phyloP scores from a whole-genome alignment of 495 filamentous ascomycete species.

The Opeltia flavorubescens region DNA sequence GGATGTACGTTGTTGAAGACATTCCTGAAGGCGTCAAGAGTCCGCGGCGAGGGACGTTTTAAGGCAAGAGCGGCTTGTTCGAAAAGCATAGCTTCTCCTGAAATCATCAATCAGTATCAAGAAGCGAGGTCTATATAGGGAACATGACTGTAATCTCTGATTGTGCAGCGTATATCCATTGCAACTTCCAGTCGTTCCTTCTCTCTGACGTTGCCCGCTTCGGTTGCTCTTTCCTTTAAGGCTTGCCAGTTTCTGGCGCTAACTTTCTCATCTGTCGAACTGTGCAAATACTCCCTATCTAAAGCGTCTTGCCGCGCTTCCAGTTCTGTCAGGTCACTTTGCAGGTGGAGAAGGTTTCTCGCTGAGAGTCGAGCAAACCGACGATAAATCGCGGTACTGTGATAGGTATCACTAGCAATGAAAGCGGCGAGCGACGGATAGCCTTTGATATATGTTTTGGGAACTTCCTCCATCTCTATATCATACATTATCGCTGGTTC shows the following conservation, averaged over 20 bases:
- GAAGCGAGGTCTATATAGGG: neutral
- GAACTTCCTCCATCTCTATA: too few species aligned
- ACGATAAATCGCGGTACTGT: constrained; percentile 7
- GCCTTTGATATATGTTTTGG: too few species aligned
- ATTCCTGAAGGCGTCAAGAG: neutral
- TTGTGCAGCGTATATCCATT: neutral
- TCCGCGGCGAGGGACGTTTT: neutral
- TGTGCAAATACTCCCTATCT: neutral
- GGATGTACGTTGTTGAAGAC: too few species aligned
- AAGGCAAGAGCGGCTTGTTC: neutral
- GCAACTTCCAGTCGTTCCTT: neutral
- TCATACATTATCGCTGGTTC: too few species aligned
- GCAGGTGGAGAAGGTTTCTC: constrained; percentile 8
- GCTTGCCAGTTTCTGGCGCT: neutral
- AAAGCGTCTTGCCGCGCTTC: constrained; percentile 1
- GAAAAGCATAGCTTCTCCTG: constrained; percentile 5
- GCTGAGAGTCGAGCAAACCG: constrained; percentile 6
- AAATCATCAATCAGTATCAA: neutral
- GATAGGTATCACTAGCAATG: too few species aligned
- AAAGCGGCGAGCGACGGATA: too few species aligned
- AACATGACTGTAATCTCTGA: neutral
- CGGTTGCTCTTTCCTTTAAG: neutral
- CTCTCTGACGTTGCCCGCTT: neutral
- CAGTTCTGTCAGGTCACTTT: constrained; percentile 5
- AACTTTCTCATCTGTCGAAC: neutral